phyloP scores from a whole-genome alignment of 345 rosid species.

The Salix viminalis region DNA sequence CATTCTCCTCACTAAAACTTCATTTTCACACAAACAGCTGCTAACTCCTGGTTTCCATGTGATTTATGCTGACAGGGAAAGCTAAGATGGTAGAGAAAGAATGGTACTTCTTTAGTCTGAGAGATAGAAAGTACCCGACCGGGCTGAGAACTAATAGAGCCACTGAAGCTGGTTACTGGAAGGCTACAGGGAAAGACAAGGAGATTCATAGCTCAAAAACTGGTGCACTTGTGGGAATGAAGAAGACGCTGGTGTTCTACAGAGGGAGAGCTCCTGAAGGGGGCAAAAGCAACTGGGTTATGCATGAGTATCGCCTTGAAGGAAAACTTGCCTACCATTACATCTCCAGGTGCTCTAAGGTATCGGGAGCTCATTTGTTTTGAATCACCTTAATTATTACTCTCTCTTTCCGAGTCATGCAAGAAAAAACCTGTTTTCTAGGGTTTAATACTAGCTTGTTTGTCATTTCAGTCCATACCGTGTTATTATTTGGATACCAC shows the following conservation, averaged over 20 bases:
- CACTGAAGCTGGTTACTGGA: conserved; percentile 96
- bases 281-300: conserved; percentile 88
- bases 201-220: conserved; percentile 90
- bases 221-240: conserved; percentile 79
- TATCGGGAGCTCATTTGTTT: neutral
- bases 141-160: conserved; percentile 94
- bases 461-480: neutral
- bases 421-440: neutral
- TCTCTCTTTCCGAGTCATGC: neutral
- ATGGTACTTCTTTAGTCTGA: conserved; percentile 84
- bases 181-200: conserved; percentile 90
- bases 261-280: conserved; percentile 94
- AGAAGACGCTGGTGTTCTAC: conserved; percentile 87
- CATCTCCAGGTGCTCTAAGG: conserved; percentile 74
- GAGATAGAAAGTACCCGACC: conserved; percentile 90
- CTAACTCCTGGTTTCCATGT: neutral
- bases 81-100: conserved; percentile 96
- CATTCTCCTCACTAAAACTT: neutral
- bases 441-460: neutral
- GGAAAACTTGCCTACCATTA: conserved; percentile 86
- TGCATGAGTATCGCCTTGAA: conserved; percentile 96
- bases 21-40: neutral
- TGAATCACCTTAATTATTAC: neutral
- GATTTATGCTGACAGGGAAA: conserved; percentile 42
- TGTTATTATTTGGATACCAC: neutral